These are phyloP conservation scores for Paecilomyces dactylethromorphus DNA, from an alignment of 2,329 filamentous ascomycete species.

Conservation along the genomic window DNA sequence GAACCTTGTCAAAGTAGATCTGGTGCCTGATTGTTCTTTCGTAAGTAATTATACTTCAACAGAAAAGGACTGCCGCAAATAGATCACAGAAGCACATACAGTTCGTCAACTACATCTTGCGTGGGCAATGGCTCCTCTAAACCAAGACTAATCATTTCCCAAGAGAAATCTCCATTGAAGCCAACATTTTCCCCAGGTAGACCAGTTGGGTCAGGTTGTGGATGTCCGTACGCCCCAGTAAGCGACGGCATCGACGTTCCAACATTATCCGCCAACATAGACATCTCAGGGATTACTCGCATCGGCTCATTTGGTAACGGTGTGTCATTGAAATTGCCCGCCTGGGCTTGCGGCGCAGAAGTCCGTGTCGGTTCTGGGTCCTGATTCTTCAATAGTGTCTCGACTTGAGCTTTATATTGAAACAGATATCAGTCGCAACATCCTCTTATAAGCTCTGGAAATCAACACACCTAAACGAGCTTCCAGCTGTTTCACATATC, in stretches of 20 bases:
- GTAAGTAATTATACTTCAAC: slow-evolving; percentile 8
- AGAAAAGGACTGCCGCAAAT: background rate
- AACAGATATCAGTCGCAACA: slow-evolving; percentile 8
- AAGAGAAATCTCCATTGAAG: slow-evolving; percentile 52
- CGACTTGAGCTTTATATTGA: slow-evolving; percentile 68
- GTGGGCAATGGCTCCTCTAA: slow-evolving; percentile 75
- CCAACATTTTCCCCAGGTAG: slow-evolving; percentile 15
- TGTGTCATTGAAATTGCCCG: slow-evolving; percentile 11
- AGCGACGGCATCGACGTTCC: slow-evolving; percentile 16
- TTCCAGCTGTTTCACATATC: slow-evolving; percentile 90
- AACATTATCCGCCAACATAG: slow-evolving; percentile 14
- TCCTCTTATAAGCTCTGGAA: slow-evolving; percentile 7
- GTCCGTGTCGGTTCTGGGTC: slow-evolving; percentile 41
- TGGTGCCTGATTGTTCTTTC: slow-evolving; percentile 52
- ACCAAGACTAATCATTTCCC: slow-evolving; percentile 80
- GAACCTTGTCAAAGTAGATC: slow-evolving; percentile 85
- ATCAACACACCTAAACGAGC: slow-evolving; percentile 68
- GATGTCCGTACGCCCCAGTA: slow-evolving; percentile 15
- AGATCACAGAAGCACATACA: slow-evolving; percentile 46
- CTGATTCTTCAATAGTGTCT: slow-evolving; percentile 79
- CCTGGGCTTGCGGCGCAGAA: slow-evolving; percentile 16
- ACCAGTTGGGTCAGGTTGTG: slow-evolving; percentile 13
- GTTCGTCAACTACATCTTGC: slow-evolving; percentile 74
- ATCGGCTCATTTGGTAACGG: slow-evolving; percentile 25
- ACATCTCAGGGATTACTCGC: slow-evolving; percentile 16